Evolutionary conservation across 768 basidiomycete genomes (phyloP).

Genomic region (Pisolithus marmoratus): DNA sequence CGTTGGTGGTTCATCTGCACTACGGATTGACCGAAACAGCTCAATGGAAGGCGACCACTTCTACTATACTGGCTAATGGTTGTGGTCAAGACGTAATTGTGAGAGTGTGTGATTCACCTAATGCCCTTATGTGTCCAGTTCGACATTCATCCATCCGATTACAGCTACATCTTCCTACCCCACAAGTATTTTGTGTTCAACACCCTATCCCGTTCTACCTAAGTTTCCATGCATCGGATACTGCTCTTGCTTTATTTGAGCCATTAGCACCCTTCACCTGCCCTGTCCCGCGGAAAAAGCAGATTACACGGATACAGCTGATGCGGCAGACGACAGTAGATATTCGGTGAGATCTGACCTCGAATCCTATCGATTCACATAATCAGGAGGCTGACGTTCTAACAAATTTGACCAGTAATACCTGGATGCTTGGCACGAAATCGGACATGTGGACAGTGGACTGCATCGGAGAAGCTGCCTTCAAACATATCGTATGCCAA

Average conservation of each 20-base stretch:
- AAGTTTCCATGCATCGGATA: slow-evolving; percentile 48
- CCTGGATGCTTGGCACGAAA: slow-evolving; percentile 45
- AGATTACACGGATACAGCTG: slow-evolving; percentile 50
- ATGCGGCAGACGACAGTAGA: slow-evolving; percentile 67
- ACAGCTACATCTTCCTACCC: slow-evolving; percentile 50
- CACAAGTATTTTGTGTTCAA: slow-evolving; percentile 52
- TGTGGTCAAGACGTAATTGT: slow-evolving; percentile 34
- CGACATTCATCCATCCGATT: neutral
- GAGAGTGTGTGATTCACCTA: slow-evolving; percentile 19
- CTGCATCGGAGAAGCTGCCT: slow-evolving; percentile 57
- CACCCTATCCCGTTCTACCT: slow-evolving; percentile 66
- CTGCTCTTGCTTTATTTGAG: slow-evolving; percentile 54
- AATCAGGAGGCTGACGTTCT: neutral
- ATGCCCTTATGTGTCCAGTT: neutral
- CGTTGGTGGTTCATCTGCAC: slow-evolving; percentile 28
- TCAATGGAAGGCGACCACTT: slow-evolving; percentile 48
- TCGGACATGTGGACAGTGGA: slow-evolving; percentile 68
- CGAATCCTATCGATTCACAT: neutral
- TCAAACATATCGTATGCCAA: slow-evolving; percentile 47
- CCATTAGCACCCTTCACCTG: slow-evolving; percentile 48
- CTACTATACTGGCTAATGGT: slow-evolving; percentile 35
- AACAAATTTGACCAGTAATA: slow-evolving; percentile 33
- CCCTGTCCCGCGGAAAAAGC: slow-evolving; percentile 23
- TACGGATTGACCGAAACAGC: slow-evolving; percentile 39
- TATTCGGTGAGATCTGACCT: slow-evolving; percentile 35